These are phyloP conservation scores for Tuber magnatum DNA, from an alignment of 495 filamentous ascomycete species.

Conservation along the genomic window DNA sequence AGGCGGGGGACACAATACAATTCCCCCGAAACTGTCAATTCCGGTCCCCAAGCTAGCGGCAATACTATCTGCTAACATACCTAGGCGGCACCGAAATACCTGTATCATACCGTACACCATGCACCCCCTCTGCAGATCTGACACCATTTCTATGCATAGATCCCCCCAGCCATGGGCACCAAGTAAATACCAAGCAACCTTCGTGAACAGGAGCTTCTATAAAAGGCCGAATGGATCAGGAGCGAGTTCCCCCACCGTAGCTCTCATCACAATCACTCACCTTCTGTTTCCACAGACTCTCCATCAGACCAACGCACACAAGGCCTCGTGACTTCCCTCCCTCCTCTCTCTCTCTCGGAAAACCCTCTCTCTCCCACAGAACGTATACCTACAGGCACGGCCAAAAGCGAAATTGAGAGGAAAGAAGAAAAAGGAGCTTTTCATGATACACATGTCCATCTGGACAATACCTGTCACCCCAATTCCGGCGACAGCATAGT, in stretches of 20 bases:
- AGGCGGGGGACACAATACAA: not conserved
- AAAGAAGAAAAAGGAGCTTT: not conserved
- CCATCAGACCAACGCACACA: not conserved
- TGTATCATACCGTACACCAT: not conserved
- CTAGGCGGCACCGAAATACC: not conserved
- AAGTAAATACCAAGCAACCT: not conserved
- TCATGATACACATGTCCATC: no score
- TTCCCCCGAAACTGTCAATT: not conserved
- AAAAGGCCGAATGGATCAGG: not conserved
- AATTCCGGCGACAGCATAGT: not conserved
- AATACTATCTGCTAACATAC: not conserved
- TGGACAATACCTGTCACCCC: not conserved
- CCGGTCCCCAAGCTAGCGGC: not conserved
- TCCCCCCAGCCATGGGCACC: not conserved
- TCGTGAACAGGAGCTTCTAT: not conserved
- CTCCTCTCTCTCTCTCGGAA: not conserved
- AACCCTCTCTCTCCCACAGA: not conserved
- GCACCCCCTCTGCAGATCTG: not conserved
- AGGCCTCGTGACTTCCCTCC: not conserved
- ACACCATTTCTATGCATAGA: not conserved
- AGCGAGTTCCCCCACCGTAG: not conserved
- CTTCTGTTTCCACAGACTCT: not conserved
- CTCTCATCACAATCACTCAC: not conserved
- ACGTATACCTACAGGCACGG: not conserved
- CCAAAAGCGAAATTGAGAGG: not conserved